phyloP scores from a whole-genome alignment of 1,284 basidiomycete species.

The Ganoderma multipileum region DNA sequence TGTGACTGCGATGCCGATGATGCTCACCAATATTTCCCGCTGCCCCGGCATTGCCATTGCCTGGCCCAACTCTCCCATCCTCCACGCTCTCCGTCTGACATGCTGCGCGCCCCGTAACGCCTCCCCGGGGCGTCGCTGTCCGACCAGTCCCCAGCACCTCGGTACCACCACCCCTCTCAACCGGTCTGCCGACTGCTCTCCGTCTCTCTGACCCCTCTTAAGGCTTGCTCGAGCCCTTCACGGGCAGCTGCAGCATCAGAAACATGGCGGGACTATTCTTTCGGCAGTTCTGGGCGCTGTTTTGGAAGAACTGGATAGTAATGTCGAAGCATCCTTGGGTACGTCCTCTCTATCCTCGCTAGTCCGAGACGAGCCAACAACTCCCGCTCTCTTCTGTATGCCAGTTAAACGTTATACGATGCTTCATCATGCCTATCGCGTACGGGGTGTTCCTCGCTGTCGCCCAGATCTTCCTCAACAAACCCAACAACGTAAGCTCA shows the following conservation, averaged over 20 bases:
- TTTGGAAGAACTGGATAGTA: slow-evolving; percentile 81
- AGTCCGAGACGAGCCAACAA: background rate
- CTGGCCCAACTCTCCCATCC: background rate
- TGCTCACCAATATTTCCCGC: background rate
- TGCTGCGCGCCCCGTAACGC: background rate
- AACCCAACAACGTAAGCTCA: slow-evolving; percentile 59
- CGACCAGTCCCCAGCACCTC: background rate
- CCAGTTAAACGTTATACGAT: slow-evolving; percentile 71
- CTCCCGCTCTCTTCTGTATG: background rate
- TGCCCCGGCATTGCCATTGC: background rate
- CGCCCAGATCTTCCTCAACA: slow-evolving; percentile 63
- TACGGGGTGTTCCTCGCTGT: slow-evolving; percentile 75
- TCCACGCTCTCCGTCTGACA: background rate
- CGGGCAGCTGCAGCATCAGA: background rate
- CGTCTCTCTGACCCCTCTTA: background rate
- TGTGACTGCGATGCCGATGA: background rate
- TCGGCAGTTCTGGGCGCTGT: slow-evolving; percentile 67
- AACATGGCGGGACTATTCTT: slow-evolving; percentile 51
- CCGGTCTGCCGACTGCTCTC: background rate
- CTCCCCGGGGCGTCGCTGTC: background rate
- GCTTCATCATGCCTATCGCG: slow-evolving; percentile 70
- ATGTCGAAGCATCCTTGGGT: slow-evolving; percentile 69
- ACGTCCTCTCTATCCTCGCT: slow-evolving; percentile 7
- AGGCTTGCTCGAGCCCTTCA: background rate
- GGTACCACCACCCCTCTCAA: background rate